Conservation (phyloP, 2,329 filamentous ascomycete species). For the Aspergillus pseudoglaucus region DNA sequence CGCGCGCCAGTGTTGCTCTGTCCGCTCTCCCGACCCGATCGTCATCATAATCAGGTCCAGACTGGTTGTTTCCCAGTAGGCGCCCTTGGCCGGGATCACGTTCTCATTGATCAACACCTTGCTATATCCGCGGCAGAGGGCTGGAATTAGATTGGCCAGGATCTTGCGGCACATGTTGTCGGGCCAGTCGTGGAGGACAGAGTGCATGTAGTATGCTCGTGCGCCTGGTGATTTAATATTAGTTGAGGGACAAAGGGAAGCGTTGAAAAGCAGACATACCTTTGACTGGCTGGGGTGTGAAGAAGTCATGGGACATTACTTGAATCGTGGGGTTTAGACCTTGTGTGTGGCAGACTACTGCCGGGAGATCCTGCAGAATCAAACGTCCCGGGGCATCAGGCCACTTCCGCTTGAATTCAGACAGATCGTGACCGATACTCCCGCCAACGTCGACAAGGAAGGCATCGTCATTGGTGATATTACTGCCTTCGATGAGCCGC, state of each 20-base stretch:
- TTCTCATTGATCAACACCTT: conserved; percentile 41
- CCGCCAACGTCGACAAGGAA: conserved; percentile 41
- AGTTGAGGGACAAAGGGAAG: neutral
- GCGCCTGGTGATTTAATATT: conserved; percentile 13
- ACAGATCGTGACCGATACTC: conserved; percentile 35
- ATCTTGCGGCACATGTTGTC: conserved; percentile 22
- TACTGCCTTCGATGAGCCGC: conserved; percentile 9
- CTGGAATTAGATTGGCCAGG: conserved; percentile 19
- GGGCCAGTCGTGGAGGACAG: conserved; percentile 22
- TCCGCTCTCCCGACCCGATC: conserved; percentile 33
- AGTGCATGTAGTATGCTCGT: conserved; percentile 29
- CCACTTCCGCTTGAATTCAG: conserved; percentile 29
- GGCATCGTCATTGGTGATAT: conserved; percentile 11
- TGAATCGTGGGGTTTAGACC: conserved; percentile 10
- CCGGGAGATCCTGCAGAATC: conserved; percentile 43
- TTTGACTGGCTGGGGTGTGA: conserved; percentile 40
- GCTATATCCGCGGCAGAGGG: conserved; percentile 34
- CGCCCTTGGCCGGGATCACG: conserved; percentile 31
- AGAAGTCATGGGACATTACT: conserved; percentile 41
- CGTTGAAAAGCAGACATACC: conserved; percentile 17
- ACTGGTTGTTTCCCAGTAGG: conserved; percentile 21
- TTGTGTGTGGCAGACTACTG: conserved; percentile 24
- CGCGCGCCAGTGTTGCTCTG: conserved; percentile 32
- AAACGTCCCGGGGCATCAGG: conserved; percentile 35
- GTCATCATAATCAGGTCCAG: conserved; percentile 41